These are phyloP conservation scores for Myriosclerotinia duriaeana DNA, from an alignment of 2,329 filamentous ascomycete species.

Conservation along the genomic window DNA sequence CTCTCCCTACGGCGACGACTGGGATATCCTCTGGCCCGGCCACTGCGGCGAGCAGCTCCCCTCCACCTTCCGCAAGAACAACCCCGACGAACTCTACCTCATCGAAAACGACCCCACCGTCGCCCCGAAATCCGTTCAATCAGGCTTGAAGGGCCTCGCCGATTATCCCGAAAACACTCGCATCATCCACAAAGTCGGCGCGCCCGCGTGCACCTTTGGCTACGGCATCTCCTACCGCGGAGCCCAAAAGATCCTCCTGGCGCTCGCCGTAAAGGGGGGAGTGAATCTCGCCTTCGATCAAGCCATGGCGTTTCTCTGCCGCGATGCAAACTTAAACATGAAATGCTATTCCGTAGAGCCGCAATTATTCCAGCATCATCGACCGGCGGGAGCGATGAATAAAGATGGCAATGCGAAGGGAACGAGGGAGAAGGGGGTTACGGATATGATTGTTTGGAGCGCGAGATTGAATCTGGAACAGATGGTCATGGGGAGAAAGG, in stretches of 20 bases:
- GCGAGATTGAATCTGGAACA: slow-evolving; percentile 42
- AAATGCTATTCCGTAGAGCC: slow-evolving; percentile 43
- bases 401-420: slow-evolving; percentile 31
- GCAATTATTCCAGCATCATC: slow-evolving; percentile 42
- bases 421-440: slow-evolving; percentile 39
- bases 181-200: slow-evolving; percentile 36
- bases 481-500: slow-evolving; percentile 32
- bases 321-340: slow-evolving; percentile 38
- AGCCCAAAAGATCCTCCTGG: slow-evolving; percentile 59
- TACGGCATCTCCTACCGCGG: slow-evolving; percentile 40
- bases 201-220: slow-evolving; percentile 40
- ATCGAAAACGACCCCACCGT: slow-evolving; percentile 37
- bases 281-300: slow-evolving; percentile 39
- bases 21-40: slow-evolving; percentile 44
- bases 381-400: slow-evolving; percentile 36
- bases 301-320: slow-evolving; percentile 40
- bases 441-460: slow-evolving; percentile 43
- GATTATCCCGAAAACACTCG: slow-evolving; percentile 31
- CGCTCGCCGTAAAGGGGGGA: slow-evolving; percentile 47
- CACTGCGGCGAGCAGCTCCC: slow-evolving; percentile 40
- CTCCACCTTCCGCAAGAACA: neutral
- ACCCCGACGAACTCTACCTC: slow-evolving; percentile 28
- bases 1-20: slow-evolving; percentile 41
- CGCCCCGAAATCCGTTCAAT: slow-evolving; percentile 30
- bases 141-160: slow-evolving; percentile 23